Conservation (phyloP, 2,329 filamentous ascomycete genomes). For the Stenocarpella maydis region DNA sequence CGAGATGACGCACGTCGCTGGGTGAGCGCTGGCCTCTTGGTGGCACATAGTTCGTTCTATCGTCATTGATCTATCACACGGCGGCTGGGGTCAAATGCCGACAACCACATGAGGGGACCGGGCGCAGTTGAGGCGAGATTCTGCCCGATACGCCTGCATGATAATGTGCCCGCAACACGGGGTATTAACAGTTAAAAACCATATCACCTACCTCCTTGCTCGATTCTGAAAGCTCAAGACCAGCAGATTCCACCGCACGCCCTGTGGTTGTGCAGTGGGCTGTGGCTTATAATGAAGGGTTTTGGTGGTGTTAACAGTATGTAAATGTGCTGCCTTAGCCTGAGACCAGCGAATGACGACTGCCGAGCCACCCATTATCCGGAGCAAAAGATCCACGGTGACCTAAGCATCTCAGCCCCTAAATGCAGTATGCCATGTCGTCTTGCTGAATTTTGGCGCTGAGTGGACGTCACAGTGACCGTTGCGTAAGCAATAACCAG, state of each 20-base stretch:
- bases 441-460: neutral
- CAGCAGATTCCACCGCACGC: too few relatives aligned
- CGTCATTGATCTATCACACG: neutral
- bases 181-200: too few relatives aligned
- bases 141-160: too few relatives aligned
- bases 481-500: neutral
- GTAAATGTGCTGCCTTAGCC: too few relatives aligned
- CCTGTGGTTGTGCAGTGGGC: too few relatives aligned
- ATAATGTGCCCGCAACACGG: too few relatives aligned
- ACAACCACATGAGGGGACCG: neutral
- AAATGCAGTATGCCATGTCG: neutral
- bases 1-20: neutral
- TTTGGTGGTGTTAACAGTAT: too few relatives aligned
- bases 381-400: neutral
- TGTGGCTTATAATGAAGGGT: too few relatives aligned
- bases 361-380: neutral
- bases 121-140: too few relatives aligned
- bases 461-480: neutral
- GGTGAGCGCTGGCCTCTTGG: neutral
- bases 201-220: too few relatives aligned
- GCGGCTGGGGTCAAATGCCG: conserved; percentile 1
- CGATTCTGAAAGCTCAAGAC: too few relatives aligned
- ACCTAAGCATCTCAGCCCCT: neutral
- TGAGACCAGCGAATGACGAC: neutral
- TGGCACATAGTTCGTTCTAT: neutral